Evolutionary conservation across 805 yeast species (phyloP), one percentile per base, ranked within the genome.

Genomic region (Ogataea glucozyma): DNA sequence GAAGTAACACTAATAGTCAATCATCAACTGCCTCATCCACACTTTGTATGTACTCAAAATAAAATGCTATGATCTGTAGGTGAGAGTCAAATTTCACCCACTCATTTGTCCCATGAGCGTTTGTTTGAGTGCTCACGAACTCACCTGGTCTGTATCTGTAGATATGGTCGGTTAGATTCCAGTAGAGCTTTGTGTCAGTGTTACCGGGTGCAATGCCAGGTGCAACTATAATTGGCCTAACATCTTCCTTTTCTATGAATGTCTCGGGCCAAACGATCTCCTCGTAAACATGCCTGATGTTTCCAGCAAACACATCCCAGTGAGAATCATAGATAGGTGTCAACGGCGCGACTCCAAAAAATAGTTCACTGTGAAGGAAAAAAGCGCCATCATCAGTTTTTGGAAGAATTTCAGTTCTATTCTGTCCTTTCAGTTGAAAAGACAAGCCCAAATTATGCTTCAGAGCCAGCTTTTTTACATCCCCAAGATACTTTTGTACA

Each of bases 61-160:
- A 67, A 59, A 78, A 79, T 0, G 77, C 80, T 26, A 77, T 65
- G 17, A 75, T 62, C 42, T 77, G 76, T 49, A 84, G 59, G 58
- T 83, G 89, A 26, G 70, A 65, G 40, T 72, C 73, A 49, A 79
- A 62, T 9, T 64, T 60, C 24, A 79, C 57, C 49, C 67, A 71
- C 56, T 84, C 90, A 56, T 83, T 74, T 13, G 82, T 83, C 20
- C 85, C 76, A 62, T 84, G 90, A 24, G 71, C 63, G 31, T 70
- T 64, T 31, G 59, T 59, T 12, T 44, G 46, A 3, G 46, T 32
- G n/a, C 46, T 44, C 9, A 47, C 36, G 20, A 54, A 47, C 20
- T 62, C 60, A 26, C 70, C 73, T 8, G 85, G 82, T 30, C 72
- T 67, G 58, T 72, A 79, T 52, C 86, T 71, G 66, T 70, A 80